Percentiles rank a stretch among this genome's conserved stretches.
phyloP scores from a whole-genome alignment of 305 asterid species.

The Solanum aculeatissimum region DNA sequence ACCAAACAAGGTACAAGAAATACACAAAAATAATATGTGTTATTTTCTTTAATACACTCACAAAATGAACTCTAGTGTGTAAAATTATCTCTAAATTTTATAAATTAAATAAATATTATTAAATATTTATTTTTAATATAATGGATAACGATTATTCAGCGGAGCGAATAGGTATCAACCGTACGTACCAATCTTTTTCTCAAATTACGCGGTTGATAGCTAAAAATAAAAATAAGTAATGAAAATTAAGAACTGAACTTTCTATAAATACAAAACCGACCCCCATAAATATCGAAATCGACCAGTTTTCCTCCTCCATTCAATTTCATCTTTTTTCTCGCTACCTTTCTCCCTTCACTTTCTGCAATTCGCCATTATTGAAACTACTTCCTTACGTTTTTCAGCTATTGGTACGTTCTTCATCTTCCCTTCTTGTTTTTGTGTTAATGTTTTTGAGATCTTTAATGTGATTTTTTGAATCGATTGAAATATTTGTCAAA shows the following conservation, averaged over 20 bases:
- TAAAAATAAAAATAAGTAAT: background rate
- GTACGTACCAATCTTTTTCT: background rate
- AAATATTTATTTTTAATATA: too few species aligned
- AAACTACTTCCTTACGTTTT: background rate
- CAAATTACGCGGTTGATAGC: background rate
- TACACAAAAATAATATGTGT: too few species aligned
- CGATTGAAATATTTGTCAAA: background rate
- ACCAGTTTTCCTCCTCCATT: background rate
- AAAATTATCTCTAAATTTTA: too few species aligned
- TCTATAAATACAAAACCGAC: background rate
- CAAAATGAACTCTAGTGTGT: too few species aligned
- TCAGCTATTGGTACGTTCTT: background rate
- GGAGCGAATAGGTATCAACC: background rate
- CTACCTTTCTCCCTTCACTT: background rate
- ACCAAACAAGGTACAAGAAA: too few species aligned
- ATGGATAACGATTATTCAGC: too few species aligned
- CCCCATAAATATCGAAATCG: background rate
- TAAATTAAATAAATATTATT: too few species aligned
- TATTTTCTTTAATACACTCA: too few species aligned
- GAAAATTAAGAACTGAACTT: background rate
- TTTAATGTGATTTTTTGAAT: background rate
- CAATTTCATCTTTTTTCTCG: background rate
- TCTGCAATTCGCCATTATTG: background rate
- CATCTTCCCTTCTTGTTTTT: background rate
- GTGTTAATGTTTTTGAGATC: background rate